Percentiles rank a stretch among this genome's conserved stretches.
Evolutionary conservation across 2,329 filamentous ascomycete species (phyloP).

Genomic region (Sporothrix inflata): DNA sequence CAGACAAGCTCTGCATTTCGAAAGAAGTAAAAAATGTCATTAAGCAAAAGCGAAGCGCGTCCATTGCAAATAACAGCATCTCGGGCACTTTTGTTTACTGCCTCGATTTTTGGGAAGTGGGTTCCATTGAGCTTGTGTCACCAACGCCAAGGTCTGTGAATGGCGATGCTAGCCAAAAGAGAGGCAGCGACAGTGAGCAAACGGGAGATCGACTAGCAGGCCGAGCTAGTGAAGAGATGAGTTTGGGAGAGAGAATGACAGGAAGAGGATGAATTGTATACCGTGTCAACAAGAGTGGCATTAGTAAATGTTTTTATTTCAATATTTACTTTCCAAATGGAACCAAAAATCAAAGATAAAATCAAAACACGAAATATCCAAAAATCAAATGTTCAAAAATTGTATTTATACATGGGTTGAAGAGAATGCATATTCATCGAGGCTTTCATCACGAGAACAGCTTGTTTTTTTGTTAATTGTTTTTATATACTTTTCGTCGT

Average conservation of each 20-base stretch:
- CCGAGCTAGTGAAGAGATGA: no score
- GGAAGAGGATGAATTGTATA: no score
- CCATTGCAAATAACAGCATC: background rate
- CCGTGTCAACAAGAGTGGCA: no score
- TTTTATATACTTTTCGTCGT: background rate
- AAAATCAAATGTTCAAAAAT: background rate
- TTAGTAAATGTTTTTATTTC: no score
- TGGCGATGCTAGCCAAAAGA: background rate
- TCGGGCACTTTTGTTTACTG: background rate
- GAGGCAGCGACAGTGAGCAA: no score
- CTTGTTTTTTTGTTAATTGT: background rate
- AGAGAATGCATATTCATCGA: background rate
- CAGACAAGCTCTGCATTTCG: background rate
- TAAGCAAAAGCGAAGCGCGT: background rate
- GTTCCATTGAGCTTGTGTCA: background rate
- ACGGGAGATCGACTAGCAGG: no score
- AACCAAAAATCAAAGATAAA: background rate
- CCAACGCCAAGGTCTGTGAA: background rate
- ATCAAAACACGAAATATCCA: background rate
- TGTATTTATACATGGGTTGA: conserved; percentile 15
- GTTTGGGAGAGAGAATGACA: background rate
- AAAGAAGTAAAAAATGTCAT: background rate
- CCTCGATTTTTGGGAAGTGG: background rate
- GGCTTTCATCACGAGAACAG: background rate
- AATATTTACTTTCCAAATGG: background rate